phyloP scores from a whole-genome alignment of 805 yeast species.

The Candida tammaniensis region DNA sequence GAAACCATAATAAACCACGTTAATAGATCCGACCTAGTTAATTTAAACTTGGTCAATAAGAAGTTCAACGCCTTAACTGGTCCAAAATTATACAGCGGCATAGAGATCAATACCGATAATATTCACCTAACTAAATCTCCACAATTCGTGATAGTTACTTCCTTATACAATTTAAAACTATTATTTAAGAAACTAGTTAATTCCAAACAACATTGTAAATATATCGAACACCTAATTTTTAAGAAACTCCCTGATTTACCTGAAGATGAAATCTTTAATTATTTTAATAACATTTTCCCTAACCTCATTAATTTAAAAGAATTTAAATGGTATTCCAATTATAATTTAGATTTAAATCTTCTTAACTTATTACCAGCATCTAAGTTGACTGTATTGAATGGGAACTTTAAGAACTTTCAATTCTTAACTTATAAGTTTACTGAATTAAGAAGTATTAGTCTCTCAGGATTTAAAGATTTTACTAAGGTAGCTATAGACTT shows the following conservation, averaged over 20 bases:
- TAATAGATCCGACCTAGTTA: constrained; percentile 15
- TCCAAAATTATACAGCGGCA: constrained; percentile 16
- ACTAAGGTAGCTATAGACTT: constrained; percentile 13
- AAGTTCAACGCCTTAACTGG: constrained; percentile 8
- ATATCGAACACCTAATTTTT: constrained; percentile 14
- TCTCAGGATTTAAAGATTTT: constrained; percentile 15
- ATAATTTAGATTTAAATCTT: constrained; percentile 15
- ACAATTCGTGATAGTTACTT: constrained; percentile 10
- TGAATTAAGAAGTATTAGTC: constrained; percentile 13
- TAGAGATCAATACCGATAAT: constrained; percentile 13
- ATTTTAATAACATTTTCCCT: constrained; percentile 17
- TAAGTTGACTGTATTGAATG: constrained; percentile 13
- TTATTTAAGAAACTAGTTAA: constrained; percentile 18
- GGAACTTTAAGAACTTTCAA: constrained; percentile 18
- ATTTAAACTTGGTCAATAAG: constrained; percentile 14
- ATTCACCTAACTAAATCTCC: background rate
- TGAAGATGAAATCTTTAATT: constrained; percentile 17
- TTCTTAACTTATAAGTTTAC: constrained; percentile 9
- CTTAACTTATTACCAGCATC: constrained; percentile 14
- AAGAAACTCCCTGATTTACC: constrained; percentile 23
- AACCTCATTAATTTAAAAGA: constrained; percentile 13
- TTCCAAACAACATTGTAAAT: constrained; percentile 12
- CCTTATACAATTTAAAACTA: constrained; percentile 16
- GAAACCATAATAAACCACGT: constrained; percentile 13
- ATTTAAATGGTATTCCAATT: constrained; percentile 19